A percentile compares a stretch with the other conserved stretches of the same genome.
Evolutionary conservation across 2,329 filamentous ascomycete genomes (phyloP).

Genomic region (Alternaria arborescens): DNA sequence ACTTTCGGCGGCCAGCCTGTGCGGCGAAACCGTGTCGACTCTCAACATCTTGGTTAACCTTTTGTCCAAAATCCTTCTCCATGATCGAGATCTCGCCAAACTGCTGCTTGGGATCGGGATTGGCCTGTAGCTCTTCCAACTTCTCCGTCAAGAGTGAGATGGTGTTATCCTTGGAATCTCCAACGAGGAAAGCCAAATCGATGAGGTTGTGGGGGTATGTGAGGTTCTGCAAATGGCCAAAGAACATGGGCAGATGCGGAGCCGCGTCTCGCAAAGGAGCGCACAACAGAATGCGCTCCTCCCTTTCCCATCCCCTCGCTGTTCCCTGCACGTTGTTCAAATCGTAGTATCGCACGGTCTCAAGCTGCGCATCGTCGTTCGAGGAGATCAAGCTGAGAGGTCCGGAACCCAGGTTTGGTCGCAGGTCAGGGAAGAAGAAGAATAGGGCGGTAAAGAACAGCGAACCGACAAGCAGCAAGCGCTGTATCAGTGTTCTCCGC

Average conservation of each 20-base stretch:
- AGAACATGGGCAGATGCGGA: slow-evolving; percentile 95
- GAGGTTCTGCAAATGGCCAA: slow-evolving; percentile 94
- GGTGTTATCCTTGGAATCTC: slow-evolving; percentile 94
- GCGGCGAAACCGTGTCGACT: slow-evolving; percentile 97
- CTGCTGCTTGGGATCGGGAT: slow-evolving; percentile 79
- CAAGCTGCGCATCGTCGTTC: slow-evolving; percentile 77
- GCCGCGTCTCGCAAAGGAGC: slow-evolving; percentile 93
- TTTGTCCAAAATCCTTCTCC: slow-evolving; percentile 98
- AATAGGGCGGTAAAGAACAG: slow-evolving; percentile 70
- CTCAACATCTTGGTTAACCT: slow-evolving; percentile 97
- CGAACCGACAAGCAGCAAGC: slow-evolving; percentile 67
- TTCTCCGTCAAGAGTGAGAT: slow-evolving; percentile 77
- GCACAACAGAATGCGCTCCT: slow-evolving; percentile 93
- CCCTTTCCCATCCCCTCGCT: slow-evolving; percentile 91
- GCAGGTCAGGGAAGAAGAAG: slow-evolving; percentile 78
- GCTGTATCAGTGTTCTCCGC: slow-evolving; percentile 75
- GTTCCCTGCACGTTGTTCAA: slow-evolving; percentile 90
- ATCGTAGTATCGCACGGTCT: slow-evolving; percentile 98
- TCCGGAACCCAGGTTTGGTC: slow-evolving; percentile 68
- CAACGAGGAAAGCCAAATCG: slow-evolving; percentile 94
- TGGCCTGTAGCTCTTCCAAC: slow-evolving; percentile 79
- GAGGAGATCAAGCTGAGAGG: slow-evolving; percentile 74
- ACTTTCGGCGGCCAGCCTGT: slow-evolving; percentile 89
- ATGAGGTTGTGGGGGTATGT: slow-evolving; percentile 97
- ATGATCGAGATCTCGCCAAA: slow-evolving; percentile 98